These are phyloP conservation scores for Globisporangium carolinianum DNA, from an alignment of 352 stramenopile genomes.

Conservation along the genomic window DNA sequence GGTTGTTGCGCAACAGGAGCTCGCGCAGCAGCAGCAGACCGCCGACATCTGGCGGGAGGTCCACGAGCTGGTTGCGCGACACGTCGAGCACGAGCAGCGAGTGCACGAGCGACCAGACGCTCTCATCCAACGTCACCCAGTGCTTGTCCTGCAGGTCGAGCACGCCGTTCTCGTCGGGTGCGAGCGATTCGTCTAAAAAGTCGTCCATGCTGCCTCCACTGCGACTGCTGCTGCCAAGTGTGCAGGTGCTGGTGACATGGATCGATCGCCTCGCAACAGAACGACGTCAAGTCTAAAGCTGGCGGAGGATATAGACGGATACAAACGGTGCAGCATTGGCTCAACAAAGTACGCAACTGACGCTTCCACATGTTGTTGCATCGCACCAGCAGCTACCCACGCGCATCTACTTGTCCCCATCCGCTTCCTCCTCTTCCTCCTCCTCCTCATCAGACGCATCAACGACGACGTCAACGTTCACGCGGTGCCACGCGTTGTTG, in stretches of 20 bases:
- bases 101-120: conserved; percentile 65
- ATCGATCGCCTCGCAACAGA: too few species aligned
- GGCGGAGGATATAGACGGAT: too few species aligned
- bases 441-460: conserved; percentile 32
- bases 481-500: conserved; percentile 95
- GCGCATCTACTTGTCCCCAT: not conserved
- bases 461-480: conserved; percentile 61
- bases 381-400: not conserved
- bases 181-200: conserved; percentile 53
- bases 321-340: too few species aligned
- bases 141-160: conserved; percentile 71
- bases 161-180: conserved; percentile 59
- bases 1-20: conserved; percentile 55
- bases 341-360: too few species aligned
- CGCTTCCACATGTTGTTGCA: too few species aligned
- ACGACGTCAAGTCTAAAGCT: too few species aligned
- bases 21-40: conserved; percentile 63
- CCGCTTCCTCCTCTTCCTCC: conserved; percentile 22
- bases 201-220: conserved; percentile 43
- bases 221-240: too few species aligned
- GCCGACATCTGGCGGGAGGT: conserved; percentile 43
- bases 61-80: conserved; percentile 63
- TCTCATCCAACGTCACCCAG: conserved; percentile 73
- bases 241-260: too few species aligned
- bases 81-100: conserved; percentile 69